These are phyloP conservation scores for Pleurotus citrinopileatus DNA, from an alignment of 768 basidiomycete genomes.

Conservation along the genomic window DNA sequence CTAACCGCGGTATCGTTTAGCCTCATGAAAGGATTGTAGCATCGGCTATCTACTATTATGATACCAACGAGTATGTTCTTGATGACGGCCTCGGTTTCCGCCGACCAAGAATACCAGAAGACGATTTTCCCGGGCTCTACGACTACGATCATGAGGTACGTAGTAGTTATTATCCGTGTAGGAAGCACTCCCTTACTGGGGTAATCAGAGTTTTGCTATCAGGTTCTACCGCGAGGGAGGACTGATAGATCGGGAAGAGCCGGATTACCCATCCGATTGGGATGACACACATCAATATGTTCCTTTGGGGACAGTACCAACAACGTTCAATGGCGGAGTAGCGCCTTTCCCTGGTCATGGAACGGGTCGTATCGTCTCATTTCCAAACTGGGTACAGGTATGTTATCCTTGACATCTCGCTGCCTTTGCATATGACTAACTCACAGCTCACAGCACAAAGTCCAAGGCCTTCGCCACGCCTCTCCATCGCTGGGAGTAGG, in stretches of 20 bases:
- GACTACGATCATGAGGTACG: background rate
- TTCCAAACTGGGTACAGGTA: constrained; percentile 11
- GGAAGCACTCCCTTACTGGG: too few species aligned
- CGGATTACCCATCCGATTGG: background rate
- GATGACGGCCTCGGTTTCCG: constrained; percentile 15
- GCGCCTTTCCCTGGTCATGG: background rate
- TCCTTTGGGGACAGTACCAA: background rate
- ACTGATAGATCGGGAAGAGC: background rate
- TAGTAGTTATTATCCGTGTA: background rate
- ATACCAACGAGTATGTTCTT: constrained; percentile 10
- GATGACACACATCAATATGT: background rate
- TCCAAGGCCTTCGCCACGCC: background rate
- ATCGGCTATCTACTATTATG: constrained; percentile 17
- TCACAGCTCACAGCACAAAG: background rate
- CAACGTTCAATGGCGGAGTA: background rate
- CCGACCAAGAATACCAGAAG: background rate
- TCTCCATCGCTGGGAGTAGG: background rate
- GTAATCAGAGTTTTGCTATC: background rate
- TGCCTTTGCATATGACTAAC: too few species aligned
- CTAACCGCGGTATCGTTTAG: constrained; percentile 1
- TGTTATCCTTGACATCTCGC: background rate
- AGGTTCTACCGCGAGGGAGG: background rate
- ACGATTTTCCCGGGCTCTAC: constrained; percentile 6
- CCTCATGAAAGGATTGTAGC: constrained; percentile 18
- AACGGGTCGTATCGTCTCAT: constrained; percentile 9